A percentile compares a stretch with the other conserved stretches of the same genome.
These are phyloP conservation scores for Fusarium dlaminii DNA, from an alignment of 2,329 filamentous ascomycete genomes.

Conservation along the genomic window DNA sequence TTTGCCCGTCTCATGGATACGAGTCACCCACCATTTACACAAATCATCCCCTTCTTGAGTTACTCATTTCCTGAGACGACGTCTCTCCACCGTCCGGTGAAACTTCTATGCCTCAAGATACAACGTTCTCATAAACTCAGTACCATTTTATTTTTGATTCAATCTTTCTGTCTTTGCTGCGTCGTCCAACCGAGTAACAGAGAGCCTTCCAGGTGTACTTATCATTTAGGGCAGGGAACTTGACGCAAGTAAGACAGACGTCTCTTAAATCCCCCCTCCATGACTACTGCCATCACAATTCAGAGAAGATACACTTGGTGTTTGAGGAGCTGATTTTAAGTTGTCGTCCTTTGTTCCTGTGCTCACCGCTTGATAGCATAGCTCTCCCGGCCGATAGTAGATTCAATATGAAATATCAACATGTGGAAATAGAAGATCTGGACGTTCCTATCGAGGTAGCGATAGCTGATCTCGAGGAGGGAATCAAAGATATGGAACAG, in stretches of 20 bases:
- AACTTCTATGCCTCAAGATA: background rate
- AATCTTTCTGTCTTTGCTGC: background rate
- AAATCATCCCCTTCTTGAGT: background rate
- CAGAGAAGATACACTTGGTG: background rate
- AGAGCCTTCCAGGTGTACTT: background rate
- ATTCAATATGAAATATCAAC: background rate
- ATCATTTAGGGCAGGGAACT: background rate
- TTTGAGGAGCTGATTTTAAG: background rate
- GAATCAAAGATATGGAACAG: background rate
- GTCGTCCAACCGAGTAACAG: background rate
- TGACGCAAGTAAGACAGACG: background rate
- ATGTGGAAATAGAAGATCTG: background rate
- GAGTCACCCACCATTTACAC: too few species aligned
- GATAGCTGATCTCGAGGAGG: background rate
- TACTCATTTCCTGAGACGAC: background rate
- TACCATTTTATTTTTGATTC: background rate
- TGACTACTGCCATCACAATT: background rate
- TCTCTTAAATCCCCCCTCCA: background rate
- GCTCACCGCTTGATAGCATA: background rate
- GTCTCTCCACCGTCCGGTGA: background rate
- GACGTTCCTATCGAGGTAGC: background rate
- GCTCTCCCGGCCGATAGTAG: background rate
- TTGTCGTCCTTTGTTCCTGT: background rate
- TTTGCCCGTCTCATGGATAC: background rate
- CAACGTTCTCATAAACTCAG: background rate